Evolutionary conservation across 768 basidiomycete genomes (phyloP).

Genomic region (Trametopsis cervina): DNA sequence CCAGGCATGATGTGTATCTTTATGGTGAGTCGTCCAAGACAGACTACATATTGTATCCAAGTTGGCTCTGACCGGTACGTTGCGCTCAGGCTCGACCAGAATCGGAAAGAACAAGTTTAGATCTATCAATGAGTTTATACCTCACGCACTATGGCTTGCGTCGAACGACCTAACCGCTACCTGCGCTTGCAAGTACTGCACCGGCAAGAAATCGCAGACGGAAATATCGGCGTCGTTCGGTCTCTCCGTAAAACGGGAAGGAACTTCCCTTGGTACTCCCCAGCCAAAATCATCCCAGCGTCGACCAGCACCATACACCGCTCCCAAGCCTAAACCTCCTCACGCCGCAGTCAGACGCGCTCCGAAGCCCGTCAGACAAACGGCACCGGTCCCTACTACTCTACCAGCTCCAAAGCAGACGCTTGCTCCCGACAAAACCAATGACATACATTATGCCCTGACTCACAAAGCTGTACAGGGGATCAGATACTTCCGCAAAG

Average conservation of each 20-base stretch:
- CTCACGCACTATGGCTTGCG: constrained; percentile 72
- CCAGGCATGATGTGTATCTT: constrained; percentile 75
- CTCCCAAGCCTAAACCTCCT: constrained; percentile 9
- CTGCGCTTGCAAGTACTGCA: constrained; percentile 76
- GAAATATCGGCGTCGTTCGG: constrained; percentile 61
- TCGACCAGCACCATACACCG: background rate
- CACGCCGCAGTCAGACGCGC: constrained; percentile 33
- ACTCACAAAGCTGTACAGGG: constrained; percentile 36
- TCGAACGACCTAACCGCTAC: constrained; percentile 43
- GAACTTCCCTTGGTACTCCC: constrained; percentile 14
- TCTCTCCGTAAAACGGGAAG: constrained; percentile 27
- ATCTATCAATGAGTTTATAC: constrained; percentile 79
- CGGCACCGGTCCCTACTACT: background rate
- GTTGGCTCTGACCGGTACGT: background rate
- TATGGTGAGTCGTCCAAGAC: constrained; percentile 46
- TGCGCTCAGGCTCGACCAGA: constrained; percentile 30
- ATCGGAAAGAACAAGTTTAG: constrained; percentile 49
- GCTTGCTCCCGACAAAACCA: constrained; percentile 55
- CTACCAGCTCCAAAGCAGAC: constrained; percentile 34
- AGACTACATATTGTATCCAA: too few species aligned
- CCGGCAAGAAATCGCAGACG: constrained; percentile 52
- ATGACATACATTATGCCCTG: constrained; percentile 56
- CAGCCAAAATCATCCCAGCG: constrained; percentile 1
- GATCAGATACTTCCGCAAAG: constrained; percentile 57
- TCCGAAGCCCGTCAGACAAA: constrained; percentile 17